Conservation (phyloP, 1,284 basidiomycete genomes). For the Caloboletus firmus region DNA sequence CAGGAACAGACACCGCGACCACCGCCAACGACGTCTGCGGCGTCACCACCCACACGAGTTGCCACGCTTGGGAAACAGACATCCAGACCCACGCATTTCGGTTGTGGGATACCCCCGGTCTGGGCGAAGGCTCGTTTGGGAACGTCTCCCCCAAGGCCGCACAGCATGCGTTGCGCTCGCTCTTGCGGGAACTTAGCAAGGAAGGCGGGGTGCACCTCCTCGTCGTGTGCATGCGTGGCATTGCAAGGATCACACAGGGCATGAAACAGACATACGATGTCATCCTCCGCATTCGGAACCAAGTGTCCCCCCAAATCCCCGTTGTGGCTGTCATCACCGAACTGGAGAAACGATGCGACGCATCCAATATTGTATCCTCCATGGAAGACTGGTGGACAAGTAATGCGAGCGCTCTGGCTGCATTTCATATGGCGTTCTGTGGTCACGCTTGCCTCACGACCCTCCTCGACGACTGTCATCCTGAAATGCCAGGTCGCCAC, state of each 20-base stretch:
- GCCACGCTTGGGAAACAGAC: conserved; percentile 22
- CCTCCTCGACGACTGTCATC: conserved; percentile 22
- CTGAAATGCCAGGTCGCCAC: conserved; percentile 18
- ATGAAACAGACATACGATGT: conserved; percentile 26
- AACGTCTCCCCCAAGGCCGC: conserved; percentile 24
- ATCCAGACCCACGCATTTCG: conserved; percentile 18
- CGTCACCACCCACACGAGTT: conserved; percentile 18
- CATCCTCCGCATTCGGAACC: conserved; percentile 21
- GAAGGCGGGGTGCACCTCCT: conserved; percentile 32
- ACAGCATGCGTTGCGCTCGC: conserved; percentile 19
- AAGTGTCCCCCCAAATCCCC: conserved; percentile 24
- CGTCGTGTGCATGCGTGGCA: conserved; percentile 31
- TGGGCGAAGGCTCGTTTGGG: conserved; percentile 29
- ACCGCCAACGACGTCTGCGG: conserved; percentile 28
- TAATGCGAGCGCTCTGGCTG: conserved; percentile 2
- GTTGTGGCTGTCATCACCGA: conserved; percentile 32
- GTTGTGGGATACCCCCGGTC: conserved; percentile 33
- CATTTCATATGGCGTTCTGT: conserved; percentile 17
- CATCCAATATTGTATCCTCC: conserved; percentile 12
- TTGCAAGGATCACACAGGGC: conserved; percentile 18
- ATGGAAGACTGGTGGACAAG: conserved; percentile 28
- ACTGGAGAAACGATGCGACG: conserved; percentile 24
- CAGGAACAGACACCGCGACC: conserved; percentile 12
- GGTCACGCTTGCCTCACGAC: conserved; percentile 29
- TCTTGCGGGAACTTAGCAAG: conserved; percentile 26